These are phyloP conservation scores for Arthrinium puccinioides DNA, from an alignment of 2,329 filamentous ascomycete species.

Conservation along the genomic window DNA sequence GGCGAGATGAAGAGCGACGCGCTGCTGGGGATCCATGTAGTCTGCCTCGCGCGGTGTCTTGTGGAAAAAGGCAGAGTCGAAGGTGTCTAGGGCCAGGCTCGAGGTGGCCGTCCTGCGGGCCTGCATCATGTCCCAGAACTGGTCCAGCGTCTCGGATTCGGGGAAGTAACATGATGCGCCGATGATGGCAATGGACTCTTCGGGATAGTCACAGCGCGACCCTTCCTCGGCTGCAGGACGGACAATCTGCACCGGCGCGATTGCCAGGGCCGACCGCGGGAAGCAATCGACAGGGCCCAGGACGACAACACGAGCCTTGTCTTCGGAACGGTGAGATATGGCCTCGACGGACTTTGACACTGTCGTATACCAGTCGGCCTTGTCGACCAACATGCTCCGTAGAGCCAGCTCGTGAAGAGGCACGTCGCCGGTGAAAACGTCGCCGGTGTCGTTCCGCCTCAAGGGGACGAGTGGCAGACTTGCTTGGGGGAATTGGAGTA, in stretches of 20 bases:
- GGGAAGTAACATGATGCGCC: constrained; percentile 28
- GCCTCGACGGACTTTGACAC: background rate
- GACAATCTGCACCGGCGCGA: background rate
- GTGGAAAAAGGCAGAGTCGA: constrained; percentile 18
- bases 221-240: background rate
- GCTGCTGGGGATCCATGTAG: constrained; percentile 26
- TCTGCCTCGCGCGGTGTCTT: constrained; percentile 18
- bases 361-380: background rate
- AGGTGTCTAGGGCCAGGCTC: constrained; percentile 12
- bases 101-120: constrained; percentile 13
- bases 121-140: constrained; percentile 13
- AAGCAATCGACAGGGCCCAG: background rate
- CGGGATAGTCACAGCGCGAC: background rate
- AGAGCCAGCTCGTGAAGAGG: background rate
- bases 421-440: background rate
- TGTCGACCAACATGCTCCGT: constrained; percentile 1
- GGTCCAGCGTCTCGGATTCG: constrained; percentile 12
- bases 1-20: constrained; percentile 24
- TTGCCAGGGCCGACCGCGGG: background rate
- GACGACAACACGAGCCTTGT: no score
- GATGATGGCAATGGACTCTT: constrained; percentile 27
- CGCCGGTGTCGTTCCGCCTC: background rate
- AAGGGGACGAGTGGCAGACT: background rate
- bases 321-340: background rate
- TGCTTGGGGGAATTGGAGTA: background rate